Evolutionary conservation across 768 basidiomycete genomes (phyloP).

Genomic region (Cystofilobasidium ferigula): DNA sequence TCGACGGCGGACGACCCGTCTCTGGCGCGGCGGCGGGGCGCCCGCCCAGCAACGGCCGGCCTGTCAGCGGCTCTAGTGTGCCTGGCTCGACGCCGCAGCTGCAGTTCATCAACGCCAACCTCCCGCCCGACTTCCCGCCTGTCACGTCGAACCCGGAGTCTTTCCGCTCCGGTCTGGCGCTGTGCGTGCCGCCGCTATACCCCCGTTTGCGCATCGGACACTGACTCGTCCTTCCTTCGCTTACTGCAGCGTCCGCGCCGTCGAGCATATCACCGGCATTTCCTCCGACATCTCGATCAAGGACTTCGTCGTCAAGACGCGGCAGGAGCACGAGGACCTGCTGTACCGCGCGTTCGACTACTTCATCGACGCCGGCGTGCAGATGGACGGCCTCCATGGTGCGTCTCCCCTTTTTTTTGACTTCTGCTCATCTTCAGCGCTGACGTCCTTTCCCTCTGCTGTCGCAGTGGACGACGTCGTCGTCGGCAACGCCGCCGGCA

Average conservation of each 20-base stretch:
- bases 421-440: background rate
- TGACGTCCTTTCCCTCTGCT: too few species aligned
- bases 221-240: background rate
- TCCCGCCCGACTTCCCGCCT: conserved; percentile 51
- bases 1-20: background rate
- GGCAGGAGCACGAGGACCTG: conserved; percentile 25
- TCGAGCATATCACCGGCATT: conserved; percentile 14
- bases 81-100: background rate
- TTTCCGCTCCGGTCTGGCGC: conserved; percentile 21
- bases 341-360: conserved; percentile 21
- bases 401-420: background rate
- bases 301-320: conserved; percentile 20
- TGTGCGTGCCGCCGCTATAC: background rate
- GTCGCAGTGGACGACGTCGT: conserved; percentile 26
- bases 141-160: conserved; percentile 26
- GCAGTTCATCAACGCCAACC: conserved; percentile 74
- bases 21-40: too few species aligned
- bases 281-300: conserved; percentile 6
- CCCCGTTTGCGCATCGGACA: background rate
- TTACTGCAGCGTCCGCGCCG: conserved; percentile 17
- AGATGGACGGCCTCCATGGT: conserved; percentile 24
- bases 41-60: background rate
- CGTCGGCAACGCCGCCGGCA: conserved; percentile 16
- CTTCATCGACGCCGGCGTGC: conserved; percentile 24
- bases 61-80: background rate